Evolutionary conservation across 225 moss, liverwort and hornwort species (phyloP), one percentile per base, ranked within the genome.

Genomic region (Pseudisothecium myosuroides): DNA sequence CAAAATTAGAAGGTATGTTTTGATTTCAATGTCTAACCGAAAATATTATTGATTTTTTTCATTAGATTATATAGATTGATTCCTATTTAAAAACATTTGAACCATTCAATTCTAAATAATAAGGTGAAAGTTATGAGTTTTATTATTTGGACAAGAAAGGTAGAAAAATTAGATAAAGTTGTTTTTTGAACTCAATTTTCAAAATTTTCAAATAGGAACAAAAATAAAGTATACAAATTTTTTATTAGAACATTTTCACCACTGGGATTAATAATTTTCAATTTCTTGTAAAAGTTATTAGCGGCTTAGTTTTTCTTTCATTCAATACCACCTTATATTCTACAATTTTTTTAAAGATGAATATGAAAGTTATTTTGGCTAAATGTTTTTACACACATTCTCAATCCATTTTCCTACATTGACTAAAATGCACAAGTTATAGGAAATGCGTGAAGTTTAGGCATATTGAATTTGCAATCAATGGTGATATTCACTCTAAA

Each of bases 61-160:
- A 68, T 68, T 39, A 4, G 7, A 23, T 39, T 39, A 39, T 39
- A 39, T 0, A 24, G 0, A 69, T 24, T 24, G 8, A 24, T 68
- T 24, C 14, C 14, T 24, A 39, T 3, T 69, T 39, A 5, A 39
- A 14, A 39, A 69, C 14, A 39, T 14, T 69, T 69, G 24, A 24
- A 69, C 39, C 8, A 24, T 39, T 69, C 39, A 24, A 24, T 7
- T 69, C 0, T 39, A 0, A 69, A 24, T 8, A 39, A 5, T 39
- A 5, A 14, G 0, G 14, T 37, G 39, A 39, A 39, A 69, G 14
- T 24, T 69, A 69, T 5, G 3, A 14, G 6, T 24, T 14, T 39
- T 24, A 24, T 23, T 39, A 24, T 14, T 6, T 0, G 0, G 14
- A 0, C 24, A 69, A 39, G 5, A 14, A 39, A 24, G 8, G 8